Evolutionary conservation across 148 eudicot species (phyloP), one percentile per base, ranked within the genome.

Genomic region (Cornus kousa): DNA sequence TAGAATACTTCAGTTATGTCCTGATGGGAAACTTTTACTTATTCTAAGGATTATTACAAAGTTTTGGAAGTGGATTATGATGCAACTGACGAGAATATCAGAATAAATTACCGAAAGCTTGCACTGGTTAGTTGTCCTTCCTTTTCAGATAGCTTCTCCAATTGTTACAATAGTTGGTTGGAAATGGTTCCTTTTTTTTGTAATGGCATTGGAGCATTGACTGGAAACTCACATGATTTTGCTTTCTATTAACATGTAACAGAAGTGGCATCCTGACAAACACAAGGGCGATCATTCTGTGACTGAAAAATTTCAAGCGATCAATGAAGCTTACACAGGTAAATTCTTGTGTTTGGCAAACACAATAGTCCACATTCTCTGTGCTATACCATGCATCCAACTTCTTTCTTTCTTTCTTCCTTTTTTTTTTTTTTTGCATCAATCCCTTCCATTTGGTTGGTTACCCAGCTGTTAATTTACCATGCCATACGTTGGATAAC

Each of bases 201-300:
- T n/a, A n/a, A 53, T 11, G 9, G 59, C 59, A 53, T 11, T 53
- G 59, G 59, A 16, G 19, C 59, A 53, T 53, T 12, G 59, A 53
- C 23, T 20, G n/a, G 33, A 60, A 70, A 20, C 46, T 64, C 9
- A 64, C 8, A 9, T 31, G 37, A 9, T 59, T 19, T 75, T 55
- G 28, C 9, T 16, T 82, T 74, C 19, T 67, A 46, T 74, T 55
- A 59, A 70, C 37, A 70, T 82, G 62, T 77, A n/a, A 80, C 83
- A 90, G 94, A 87, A 83, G 85, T 90, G 94, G 94, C 94, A 88
- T 86, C 94, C 94, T 39, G 91, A 90, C 74, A 90, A 90, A 77
- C 94, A 88, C 79, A 88, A 81, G 74, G 88, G 82, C 79, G 89
- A 90, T 80, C 37, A 35, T 76, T 84, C 74, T 75, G 84, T 80